A percentile compares a stretch with the other conserved stretches of the same genome.
phyloP scores from a whole-genome alignment of 164 flowering plant genomes.

The Vitis riparia region DNA sequence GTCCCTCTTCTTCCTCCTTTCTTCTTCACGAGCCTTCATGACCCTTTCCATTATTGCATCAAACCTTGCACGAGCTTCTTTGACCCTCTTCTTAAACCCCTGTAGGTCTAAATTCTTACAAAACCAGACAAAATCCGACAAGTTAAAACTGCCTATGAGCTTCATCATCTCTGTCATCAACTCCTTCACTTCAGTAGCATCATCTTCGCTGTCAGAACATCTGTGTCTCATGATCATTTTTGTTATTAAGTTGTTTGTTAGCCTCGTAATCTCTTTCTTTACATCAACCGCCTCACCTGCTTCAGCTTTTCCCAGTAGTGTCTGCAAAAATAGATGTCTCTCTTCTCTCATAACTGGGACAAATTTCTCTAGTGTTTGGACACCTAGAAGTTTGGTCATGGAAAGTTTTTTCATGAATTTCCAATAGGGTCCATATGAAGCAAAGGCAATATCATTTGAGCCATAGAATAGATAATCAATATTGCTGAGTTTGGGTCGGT shows the following conservation, averaged over 20 bases:
- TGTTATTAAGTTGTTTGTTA: conserved; percentile 48
- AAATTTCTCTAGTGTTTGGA: conserved; percentile 26
- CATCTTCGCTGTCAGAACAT: conserved; percentile 31
- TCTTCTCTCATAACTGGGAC: conserved; percentile 32
- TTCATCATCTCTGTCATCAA: conserved; percentile 36
- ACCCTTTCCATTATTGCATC: conserved; percentile 51
- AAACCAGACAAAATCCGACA: conserved; percentile 51
- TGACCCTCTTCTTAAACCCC: conserved; percentile 38
- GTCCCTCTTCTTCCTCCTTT: conserved; percentile 12
- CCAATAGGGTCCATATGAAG: conserved; percentile 69
- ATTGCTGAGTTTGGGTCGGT: conserved; percentile 33
- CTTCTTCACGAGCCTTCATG: conserved; percentile 32
- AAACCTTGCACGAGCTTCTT: conserved; percentile 29
- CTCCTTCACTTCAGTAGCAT: conserved; percentile 30
- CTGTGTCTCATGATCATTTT: conserved; percentile 42
- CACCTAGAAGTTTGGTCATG: conserved; percentile 48
- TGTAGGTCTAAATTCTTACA: conserved; percentile 46
- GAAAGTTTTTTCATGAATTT: conserved; percentile 53
- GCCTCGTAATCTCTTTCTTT: conserved; percentile 30
- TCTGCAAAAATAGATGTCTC: conserved; percentile 19
- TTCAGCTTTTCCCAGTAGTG: conserved; percentile 12
- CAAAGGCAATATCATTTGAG: conserved; percentile 37
- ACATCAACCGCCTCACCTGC: conserved; percentile 34
- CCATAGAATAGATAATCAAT: conserved; percentile 35
- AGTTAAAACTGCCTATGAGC: conserved; percentile 44